These are phyloP conservation scores for Chrysopogon serrulatus DNA, from an alignment of 176 grass and related monocot genomes.

Conservation along the genomic window DNA sequence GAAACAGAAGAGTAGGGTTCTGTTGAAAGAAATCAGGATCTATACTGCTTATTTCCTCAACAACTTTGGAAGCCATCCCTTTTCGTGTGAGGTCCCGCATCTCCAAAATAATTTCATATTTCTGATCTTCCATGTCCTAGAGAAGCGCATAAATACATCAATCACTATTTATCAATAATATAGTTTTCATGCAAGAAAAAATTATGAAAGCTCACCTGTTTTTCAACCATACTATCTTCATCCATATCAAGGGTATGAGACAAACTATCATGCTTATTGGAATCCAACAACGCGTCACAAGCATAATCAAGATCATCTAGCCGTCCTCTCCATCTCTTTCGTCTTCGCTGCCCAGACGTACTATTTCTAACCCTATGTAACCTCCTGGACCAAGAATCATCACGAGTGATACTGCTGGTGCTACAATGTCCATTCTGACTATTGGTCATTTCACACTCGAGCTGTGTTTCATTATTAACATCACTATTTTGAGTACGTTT, in stretches of 20 bases:
- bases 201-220: constrained; percentile 50
- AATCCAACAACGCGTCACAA: constrained; percentile 27
- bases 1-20: constrained; percentile 87
- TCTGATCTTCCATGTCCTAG: constrained; percentile 59
- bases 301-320: constrained; percentile 47
- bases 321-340: constrained; percentile 96
- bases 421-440: constrained; percentile 69
- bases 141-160: constrained; percentile 16
- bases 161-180: neutral
- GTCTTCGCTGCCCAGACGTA: constrained; percentile 54
- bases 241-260: constrained; percentile 21
- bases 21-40: constrained; percentile 85
- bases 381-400: constrained; percentile 72
- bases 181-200: neutral
- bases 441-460: constrained; percentile 48
- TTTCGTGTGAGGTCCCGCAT: constrained; percentile 77
- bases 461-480: constrained; percentile 43
- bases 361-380: constrained; percentile 73
- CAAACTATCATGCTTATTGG: constrained; percentile 31
- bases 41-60: constrained; percentile 83
- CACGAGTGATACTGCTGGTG: constrained; percentile 66
- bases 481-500: constrained; percentile 47
- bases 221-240: constrained; percentile 26
- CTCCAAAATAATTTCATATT: constrained; percentile 81
- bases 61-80: constrained; percentile 89